phyloP scores from a whole-genome alignment of 129 eudicot genomes.

The Artemisia annua region DNA sequence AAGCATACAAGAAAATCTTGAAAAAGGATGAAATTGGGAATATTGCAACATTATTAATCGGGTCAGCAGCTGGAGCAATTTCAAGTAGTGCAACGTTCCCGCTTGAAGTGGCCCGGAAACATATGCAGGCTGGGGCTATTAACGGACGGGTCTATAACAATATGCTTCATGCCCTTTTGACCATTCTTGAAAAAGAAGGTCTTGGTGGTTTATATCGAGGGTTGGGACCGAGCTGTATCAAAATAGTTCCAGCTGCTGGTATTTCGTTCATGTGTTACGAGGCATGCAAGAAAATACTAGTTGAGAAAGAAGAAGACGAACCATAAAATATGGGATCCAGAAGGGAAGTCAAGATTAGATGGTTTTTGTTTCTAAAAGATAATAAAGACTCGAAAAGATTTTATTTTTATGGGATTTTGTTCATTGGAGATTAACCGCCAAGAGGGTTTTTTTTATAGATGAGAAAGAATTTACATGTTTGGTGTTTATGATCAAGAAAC shows the following conservation, averaged over 20 bases:
- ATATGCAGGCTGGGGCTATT: constrained; percentile 90
- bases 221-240: constrained; percentile 83
- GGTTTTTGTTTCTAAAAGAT: constrained; percentile 11
- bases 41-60: constrained; percentile 73
- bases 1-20: constrained; percentile 59
- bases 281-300: constrained; percentile 76
- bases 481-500: not conserved
- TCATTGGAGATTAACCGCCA: constrained; percentile 6
- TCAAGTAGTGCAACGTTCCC: constrained; percentile 90
- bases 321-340: constrained; percentile 4
- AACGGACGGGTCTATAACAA: constrained; percentile 69
- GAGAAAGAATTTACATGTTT: constrained; percentile 9
- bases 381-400: constrained; percentile 27
- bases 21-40: constrained; percentile 68
- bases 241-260: constrained; percentile 89
- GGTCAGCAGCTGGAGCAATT: constrained; percentile 83
- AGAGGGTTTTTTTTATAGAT: not conserved
- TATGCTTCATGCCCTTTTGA: constrained; percentile 76
- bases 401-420: constrained; percentile 16
- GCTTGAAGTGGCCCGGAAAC: constrained; percentile 88
- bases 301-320: constrained; percentile 58
- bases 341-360: constrained; percentile 1
- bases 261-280: constrained; percentile 97
- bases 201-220: constrained; percentile 68
- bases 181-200: constrained; percentile 83